Base-by-base conservation (phyloP, 495 filamentous ascomycete genomes). In the Talaromyces ruber region DNA sequence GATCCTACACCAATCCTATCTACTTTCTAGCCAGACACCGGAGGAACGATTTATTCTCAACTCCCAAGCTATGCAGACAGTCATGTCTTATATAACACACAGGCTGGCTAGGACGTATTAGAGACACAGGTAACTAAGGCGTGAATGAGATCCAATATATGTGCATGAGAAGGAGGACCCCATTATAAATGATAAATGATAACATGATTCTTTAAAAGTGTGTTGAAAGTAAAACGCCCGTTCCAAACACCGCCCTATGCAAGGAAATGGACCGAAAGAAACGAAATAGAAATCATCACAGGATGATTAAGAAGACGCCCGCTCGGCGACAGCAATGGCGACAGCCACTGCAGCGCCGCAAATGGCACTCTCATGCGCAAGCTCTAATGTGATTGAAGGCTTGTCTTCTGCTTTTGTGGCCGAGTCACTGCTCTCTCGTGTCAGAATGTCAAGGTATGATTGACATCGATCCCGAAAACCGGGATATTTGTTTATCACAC, bases 401-500 rank as follows among this genome's bases (percentile, higher is more conserved):
- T 37, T 30, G 16, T 66, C 66, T 11, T 66, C 68, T 0, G 62
- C 53, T 11, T 61, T 57, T 1, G 55, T 60, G 11, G 43, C 57
- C 8, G 63, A 59, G 9, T 26, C 32, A 34, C 71, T 65, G 8
- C 65, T 70, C 30, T 72, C 62, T 18, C 71, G 67, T 12, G 75
- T 67, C 16, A 85, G 68, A 52, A 79, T 68, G 64, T 82, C 72
- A 52, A 85, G 66, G 47, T 79, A 81, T 7, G 58, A 58, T 58
- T 85, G 81, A 64, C 82, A 83, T 21, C 68, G 69, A 54, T 81
- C 77, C 54, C 74, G 76, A 64, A 84, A 85, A 0, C 76, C 75
- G 14, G 81, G 80, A 62, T 86, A 85, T 63, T 81, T 83, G 71
- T 86, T 84, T 59, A 86, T 81, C 11, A 86, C 81, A 30, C 81